Conservation (phyloP, 345 rosid species). For the Citrus mangshanensis region DNA sequence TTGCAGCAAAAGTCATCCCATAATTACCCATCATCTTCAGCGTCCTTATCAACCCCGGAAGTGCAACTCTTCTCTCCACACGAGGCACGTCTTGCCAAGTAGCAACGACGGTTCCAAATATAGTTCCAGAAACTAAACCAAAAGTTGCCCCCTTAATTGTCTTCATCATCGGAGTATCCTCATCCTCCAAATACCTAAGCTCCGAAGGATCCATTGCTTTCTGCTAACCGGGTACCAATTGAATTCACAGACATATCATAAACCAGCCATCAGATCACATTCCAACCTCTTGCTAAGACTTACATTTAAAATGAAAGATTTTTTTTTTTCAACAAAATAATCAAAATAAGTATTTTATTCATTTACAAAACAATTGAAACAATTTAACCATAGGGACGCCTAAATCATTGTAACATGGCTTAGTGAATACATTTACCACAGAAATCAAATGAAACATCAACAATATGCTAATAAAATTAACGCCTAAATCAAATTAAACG, state of each 20-base stretch:
- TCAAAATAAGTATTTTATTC: neutral
- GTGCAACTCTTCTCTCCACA: slow-evolving; percentile 91
- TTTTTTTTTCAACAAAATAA: too few species aligned
- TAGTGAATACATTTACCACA: neutral
- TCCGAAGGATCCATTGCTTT: slow-evolving; percentile 73
- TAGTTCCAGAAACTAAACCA: slow-evolving; percentile 77
- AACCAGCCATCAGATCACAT: neutral
- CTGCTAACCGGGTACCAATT: slow-evolving; percentile 20
- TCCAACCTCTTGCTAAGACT: neutral
- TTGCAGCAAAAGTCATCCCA: slow-evolving; percentile 89
- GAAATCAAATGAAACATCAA: neutral
- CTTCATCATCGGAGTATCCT: slow-evolving; percentile 68
- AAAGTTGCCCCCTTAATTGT: slow-evolving; percentile 81
- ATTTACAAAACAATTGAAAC: neutral
- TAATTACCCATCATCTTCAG: slow-evolving; percentile 94
- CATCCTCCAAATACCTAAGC: slow-evolving; percentile 80
- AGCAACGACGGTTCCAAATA: slow-evolving; percentile 88
- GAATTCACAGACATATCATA: slow-evolving; percentile 1
- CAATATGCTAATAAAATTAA: neutral
- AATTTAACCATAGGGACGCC: neutral
- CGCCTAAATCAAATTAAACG: neutral
- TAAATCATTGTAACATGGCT: neutral
- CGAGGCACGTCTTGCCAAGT: slow-evolving; percentile 97
- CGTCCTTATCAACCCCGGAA: slow-evolving; percentile 87
- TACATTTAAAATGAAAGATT: too few species aligned